These are phyloP conservation scores for Hippophae tibetana DNA, from an alignment of 306 rosid species.

Conservation along the genomic window DNA sequence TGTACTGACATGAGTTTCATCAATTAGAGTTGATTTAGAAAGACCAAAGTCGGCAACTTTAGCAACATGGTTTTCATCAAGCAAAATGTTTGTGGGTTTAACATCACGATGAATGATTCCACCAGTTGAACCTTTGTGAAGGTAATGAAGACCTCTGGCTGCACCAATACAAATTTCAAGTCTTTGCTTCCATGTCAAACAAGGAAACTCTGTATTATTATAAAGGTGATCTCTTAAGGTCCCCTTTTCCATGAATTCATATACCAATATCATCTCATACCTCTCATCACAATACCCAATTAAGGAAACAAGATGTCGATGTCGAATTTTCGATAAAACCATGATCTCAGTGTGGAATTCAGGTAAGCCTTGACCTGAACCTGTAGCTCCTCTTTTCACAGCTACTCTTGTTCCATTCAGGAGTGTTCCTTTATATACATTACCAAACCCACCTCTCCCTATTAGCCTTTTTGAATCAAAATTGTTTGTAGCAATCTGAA, in stretches of 20 bases:
- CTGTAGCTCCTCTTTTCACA: slow-evolving; percentile 42
- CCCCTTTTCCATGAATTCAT: slow-evolving; percentile 50
- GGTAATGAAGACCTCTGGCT: slow-evolving; percentile 45
- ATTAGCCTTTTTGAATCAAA: slow-evolving; percentile 25
- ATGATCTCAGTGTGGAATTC: slow-evolving; percentile 45
- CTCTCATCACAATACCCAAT: slow-evolving; percentile 48
- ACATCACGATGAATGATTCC: slow-evolving; percentile 53
- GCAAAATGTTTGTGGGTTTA: slow-evolving; percentile 44
- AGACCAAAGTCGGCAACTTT: slow-evolving; percentile 55
- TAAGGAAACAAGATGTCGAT: slow-evolving; percentile 41
- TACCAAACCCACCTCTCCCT: slow-evolving; percentile 49
- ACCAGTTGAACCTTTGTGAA: slow-evolving; percentile 40
- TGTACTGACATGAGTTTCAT: slow-evolving; percentile 42
- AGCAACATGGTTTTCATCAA: slow-evolving; percentile 32
- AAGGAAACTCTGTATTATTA: slow-evolving; percentile 22
- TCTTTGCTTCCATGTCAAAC: slow-evolving; percentile 43
- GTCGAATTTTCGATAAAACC: slow-evolving; percentile 41
- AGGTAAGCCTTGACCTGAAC: slow-evolving; percentile 40
- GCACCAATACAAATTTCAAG: slow-evolving; percentile 53
- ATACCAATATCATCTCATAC: slow-evolving; percentile 48
- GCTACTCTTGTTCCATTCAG: slow-evolving; percentile 31
- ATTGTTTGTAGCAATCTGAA: slow-evolving; percentile 31
- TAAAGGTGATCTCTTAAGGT: slow-evolving; percentile 41
- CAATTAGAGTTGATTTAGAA: slow-evolving; percentile 30
- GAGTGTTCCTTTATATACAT: slow-evolving; percentile 32